Conservation (phyloP, 2,329 filamentous ascomycete species). For the Cladosporium colombiae region DNA sequence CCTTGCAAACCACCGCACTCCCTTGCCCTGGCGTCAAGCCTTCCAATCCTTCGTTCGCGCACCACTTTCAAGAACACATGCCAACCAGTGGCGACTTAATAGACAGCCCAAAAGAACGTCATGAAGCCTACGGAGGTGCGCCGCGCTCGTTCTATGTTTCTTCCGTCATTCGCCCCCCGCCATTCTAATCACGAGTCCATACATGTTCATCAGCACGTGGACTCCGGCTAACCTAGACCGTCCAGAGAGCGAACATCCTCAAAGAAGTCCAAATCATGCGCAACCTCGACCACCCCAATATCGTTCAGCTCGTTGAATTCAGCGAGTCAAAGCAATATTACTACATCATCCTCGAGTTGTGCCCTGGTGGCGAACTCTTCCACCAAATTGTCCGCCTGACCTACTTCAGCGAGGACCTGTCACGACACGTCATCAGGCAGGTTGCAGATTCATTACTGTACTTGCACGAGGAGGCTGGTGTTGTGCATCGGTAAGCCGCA, state of each 20-base stretch:
- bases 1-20: not conserved
- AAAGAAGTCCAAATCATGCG: conserved; percentile 99
- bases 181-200: conserved; percentile 21
- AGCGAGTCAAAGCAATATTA: conserved; percentile 93
- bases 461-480: conserved; percentile 88
- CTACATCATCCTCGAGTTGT: conserved; percentile 94
- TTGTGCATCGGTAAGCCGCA: conserved; percentile 89
- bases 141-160: conserved; percentile 33
- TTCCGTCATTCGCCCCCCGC: conserved; percentile 23
- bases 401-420: conserved; percentile 96
- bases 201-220: conserved; percentile 20
- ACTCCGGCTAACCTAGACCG: conserved; percentile 21
- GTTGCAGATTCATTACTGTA: conserved; percentile 95
- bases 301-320: conserved; percentile 91
- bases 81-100: conserved; percentile 21
- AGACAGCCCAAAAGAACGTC: conserved; percentile 53
- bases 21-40: conserved; percentile 2
- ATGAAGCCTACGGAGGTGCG: conserved; percentile 98
- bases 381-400: conserved; percentile 98
- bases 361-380: conserved; percentile 93
- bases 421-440: conserved; percentile 89
- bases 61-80: conserved; percentile 17
- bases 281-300: conserved; percentile 92
- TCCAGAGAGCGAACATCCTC: conserved; percentile 89
- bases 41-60: conserved; percentile 5